These are phyloP conservation scores for Stromatinia cepivora DNA, from an alignment of 2,329 filamentous ascomycete genomes.

Conservation along the genomic window DNA sequence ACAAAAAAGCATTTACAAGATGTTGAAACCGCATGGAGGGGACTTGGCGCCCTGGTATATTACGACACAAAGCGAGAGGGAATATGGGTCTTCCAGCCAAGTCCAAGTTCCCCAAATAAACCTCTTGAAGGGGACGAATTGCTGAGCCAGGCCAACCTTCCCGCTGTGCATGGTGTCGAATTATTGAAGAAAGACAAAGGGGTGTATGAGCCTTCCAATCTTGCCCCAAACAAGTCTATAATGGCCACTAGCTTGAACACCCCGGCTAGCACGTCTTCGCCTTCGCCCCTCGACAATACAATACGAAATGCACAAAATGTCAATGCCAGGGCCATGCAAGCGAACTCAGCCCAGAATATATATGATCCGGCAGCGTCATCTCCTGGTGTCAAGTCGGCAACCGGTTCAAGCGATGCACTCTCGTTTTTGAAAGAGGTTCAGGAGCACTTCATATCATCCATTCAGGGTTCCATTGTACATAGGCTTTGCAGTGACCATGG, in stretches of 20 bases:
- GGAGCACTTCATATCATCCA: constrained; percentile 41
- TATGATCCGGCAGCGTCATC: constrained; percentile 34
- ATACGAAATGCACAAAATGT: constrained; percentile 34
- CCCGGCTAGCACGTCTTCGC: constrained; percentile 35
- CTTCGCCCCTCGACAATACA: constrained; percentile 37
- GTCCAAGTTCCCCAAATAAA: constrained; percentile 21
- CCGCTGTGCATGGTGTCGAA: constrained; percentile 31
- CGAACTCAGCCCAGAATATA: constrained; percentile 30
- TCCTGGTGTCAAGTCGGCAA: constrained; percentile 31
- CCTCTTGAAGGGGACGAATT: constrained; percentile 20
- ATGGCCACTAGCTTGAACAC: constrained; percentile 30
- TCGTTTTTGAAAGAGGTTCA: constrained; percentile 37
- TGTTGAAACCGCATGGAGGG: constrained; percentile 37
- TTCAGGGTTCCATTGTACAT: constrained; percentile 39
- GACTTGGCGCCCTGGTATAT: constrained; percentile 36
- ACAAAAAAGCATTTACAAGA: constrained; percentile 37
- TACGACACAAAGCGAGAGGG: constrained; percentile 37
- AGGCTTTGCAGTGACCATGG: constrained; percentile 39
- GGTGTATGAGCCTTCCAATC: constrained; percentile 37
- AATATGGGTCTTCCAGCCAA: constrained; percentile 38
- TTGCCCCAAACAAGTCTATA: constrained; percentile 32
- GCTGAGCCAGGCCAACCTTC: constrained; percentile 21
- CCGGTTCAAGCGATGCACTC: constrained; percentile 25
- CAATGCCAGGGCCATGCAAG: constrained; percentile 35
- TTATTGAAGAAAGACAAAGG: constrained; percentile 35